phyloP scores from a whole-genome alignment of 192 early-diverging fungal genomes.

The Endogone sp. region DNA sequence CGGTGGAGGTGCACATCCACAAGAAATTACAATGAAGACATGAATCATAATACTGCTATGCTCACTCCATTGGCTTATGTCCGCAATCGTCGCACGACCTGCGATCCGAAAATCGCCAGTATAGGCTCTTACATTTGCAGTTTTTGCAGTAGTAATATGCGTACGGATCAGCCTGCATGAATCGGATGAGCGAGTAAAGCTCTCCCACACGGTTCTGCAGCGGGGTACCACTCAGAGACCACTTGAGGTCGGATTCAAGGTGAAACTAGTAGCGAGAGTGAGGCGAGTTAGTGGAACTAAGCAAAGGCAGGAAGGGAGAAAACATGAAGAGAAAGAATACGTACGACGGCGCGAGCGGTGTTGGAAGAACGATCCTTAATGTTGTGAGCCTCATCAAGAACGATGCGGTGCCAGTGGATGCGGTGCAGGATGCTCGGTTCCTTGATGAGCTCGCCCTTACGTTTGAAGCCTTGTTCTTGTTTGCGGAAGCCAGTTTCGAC shows the following conservation, averaged over 20 bases:
- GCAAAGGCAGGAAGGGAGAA: neutral
- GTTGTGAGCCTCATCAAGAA: slow-evolving; percentile 86
- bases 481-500: slow-evolving; percentile 71
- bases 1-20: neutral
- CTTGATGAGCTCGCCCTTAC: slow-evolving; percentile 55
- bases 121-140: slow-evolving; percentile 65
- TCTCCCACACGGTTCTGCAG: slow-evolving; percentile 94
- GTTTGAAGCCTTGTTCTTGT: slow-evolving; percentile 65
- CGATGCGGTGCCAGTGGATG: slow-evolving; percentile 77
- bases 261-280: slow-evolving; percentile 49
- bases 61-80: slow-evolving; percentile 56
- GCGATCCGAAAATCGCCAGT: slow-evolving; percentile 59
- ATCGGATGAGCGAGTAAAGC: slow-evolving; percentile 86
- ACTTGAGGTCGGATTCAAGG: slow-evolving; percentile 59
- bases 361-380: slow-evolving; percentile 86
- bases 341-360: slow-evolving; percentile 75
- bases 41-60: no score
- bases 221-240: slow-evolving; percentile 89
- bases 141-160: slow-evolving; percentile 83
- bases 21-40: neutral
- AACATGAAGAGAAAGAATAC: neutral
- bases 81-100: slow-evolving; percentile 53
- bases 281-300: neutral
- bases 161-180: slow-evolving; percentile 80
- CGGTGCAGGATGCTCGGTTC: slow-evolving; percentile 66